These are phyloP conservation scores for Alternaria longipes DNA, from an alignment of 2,329 filamentous ascomycete species.

Conservation along the genomic window DNA sequence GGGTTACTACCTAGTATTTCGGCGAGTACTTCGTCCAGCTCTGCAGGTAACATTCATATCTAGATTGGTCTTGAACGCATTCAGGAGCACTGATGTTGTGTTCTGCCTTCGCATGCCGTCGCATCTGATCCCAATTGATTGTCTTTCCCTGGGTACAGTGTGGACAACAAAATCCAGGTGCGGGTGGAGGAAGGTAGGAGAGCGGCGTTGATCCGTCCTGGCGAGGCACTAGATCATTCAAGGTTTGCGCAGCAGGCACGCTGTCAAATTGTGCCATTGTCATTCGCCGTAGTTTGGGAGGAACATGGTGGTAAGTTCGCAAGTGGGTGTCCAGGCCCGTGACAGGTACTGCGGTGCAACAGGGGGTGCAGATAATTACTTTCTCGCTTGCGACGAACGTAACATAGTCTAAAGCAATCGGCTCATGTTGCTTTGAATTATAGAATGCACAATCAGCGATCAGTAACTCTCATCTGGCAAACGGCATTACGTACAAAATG, in stretches of 20 bases:
- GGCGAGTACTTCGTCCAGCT: constrained; percentile 21
- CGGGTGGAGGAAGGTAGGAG: constrained; percentile 13
- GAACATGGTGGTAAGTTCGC: constrained; percentile 6
- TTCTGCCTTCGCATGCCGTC: constrained; percentile 11
- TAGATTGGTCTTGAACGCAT: constrained; percentile 13
- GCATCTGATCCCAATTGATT: constrained; percentile 12
- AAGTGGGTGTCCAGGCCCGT: constrained; percentile 11
- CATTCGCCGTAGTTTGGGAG: constrained; percentile 6
- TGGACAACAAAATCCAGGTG: constrained; percentile 10
- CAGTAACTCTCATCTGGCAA: not conserved
- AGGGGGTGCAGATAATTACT: constrained; percentile 15
- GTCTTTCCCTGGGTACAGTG: constrained; percentile 15
- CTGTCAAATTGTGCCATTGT: constrained; percentile 12
- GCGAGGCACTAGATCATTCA: constrained; percentile 12
- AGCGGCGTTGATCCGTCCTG: constrained; percentile 8
- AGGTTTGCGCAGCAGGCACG: constrained; percentile 6
- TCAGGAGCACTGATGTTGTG: constrained; percentile 16
- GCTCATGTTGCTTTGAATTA: not conserved
- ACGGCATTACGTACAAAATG: not conserved
- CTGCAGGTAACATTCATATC: constrained; percentile 13
- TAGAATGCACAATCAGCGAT: not conserved
- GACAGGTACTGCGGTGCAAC: constrained; percentile 10
- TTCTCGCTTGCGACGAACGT: constrained; percentile 15
- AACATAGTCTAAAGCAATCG: constrained; percentile 19
- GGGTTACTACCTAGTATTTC: constrained; percentile 16